Evolutionary conservation across 2,329 filamentous ascomycete species (phyloP), one percentile per base, ranked within the genome.

Genomic region (Colletotrichum trifolii): DNA sequence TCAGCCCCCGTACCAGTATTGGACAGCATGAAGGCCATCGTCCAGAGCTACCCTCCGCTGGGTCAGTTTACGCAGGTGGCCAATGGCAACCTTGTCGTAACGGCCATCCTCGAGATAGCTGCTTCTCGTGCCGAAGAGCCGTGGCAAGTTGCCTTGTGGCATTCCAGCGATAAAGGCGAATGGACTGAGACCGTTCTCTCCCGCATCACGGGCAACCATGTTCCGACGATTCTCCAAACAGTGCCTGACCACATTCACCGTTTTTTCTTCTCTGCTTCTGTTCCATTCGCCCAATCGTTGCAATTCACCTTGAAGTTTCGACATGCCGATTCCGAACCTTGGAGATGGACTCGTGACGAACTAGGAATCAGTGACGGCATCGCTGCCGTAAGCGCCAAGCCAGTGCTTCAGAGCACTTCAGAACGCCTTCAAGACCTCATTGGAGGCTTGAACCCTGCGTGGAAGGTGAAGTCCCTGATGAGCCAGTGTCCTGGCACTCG

Each of bases 111-210:
- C 38, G 89, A 94, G 70, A 86, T 90, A 46, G 86, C 87, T 45
- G 76, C 75, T 25, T 81, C 80, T 40, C 84, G 84, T 50, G 81
- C 82, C 8, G 78, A 85, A 13, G 80, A 87, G 66, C 72, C 82
- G 17, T 96, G 92, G 90, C 85, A 96, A 70, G 86, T 93, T 38
- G 86, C 87, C 13, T 77, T 96, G 8, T 97, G 93, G 92, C 87
- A 92, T 62, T 83, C 83, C 4, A 67, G 72, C 67, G 89, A 91
- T 70, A 85, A 86, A 55, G 74, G 79, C 34, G 81, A 82, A 69
- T 82, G 85, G 88, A 66, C 78, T 77, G 79, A 94, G 82, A 85
- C 79, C 15, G 60, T 66, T 1, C 71, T 87, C 36, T 49, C 50
- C 2, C 70, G 74, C 8, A 48, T 74, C 67, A 56, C 70, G 40